These are phyloP conservation scores for Exophiala dermatitidis DNA, from an alignment of 2,329 filamentous ascomycete genomes.

Conservation along the genomic window DNA sequence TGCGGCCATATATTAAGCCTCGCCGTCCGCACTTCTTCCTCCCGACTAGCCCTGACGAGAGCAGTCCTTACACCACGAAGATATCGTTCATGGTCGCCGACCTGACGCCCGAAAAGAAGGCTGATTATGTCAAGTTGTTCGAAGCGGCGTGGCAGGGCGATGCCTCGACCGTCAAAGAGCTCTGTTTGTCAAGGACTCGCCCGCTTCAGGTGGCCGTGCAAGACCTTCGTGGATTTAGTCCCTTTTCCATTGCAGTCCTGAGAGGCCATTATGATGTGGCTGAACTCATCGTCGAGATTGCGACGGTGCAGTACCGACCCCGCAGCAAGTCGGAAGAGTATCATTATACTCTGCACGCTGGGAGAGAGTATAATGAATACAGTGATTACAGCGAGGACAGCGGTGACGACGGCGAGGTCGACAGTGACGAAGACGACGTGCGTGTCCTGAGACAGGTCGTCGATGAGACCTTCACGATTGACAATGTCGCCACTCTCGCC, in stretches of 20 bases:
- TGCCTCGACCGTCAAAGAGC: conserved; percentile 55
- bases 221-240: conserved; percentile 48
- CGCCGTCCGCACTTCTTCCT: background rate
- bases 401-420: conserved; percentile 29
- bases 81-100: conserved; percentile 47
- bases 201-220: conserved; percentile 58
- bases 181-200: conserved; percentile 56
- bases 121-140: conserved; percentile 52
- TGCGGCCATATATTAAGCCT: conserved; percentile 47
- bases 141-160: conserved; percentile 70
- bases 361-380: conserved; percentile 26
- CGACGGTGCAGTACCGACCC: conserved; percentile 59
- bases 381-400: conserved; percentile 31
- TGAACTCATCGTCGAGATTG: conserved; percentile 61
- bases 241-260: conserved; percentile 62
- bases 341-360: conserved; percentile 37
- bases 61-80: conserved; percentile 40
- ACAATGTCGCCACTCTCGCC: conserved; percentile 64
- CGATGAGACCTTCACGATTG: conserved; percentile 64
- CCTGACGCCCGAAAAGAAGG: conserved; percentile 47
- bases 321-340: conserved; percentile 44
- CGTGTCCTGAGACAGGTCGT: conserved; percentile 47
- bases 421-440: conserved; percentile 31
- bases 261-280: conserved; percentile 60
- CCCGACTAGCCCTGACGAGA: background rate